phyloP scores from a whole-genome alignment of 192 early-diverging fungal species.

The Bifiguratus adelaidae region DNA sequence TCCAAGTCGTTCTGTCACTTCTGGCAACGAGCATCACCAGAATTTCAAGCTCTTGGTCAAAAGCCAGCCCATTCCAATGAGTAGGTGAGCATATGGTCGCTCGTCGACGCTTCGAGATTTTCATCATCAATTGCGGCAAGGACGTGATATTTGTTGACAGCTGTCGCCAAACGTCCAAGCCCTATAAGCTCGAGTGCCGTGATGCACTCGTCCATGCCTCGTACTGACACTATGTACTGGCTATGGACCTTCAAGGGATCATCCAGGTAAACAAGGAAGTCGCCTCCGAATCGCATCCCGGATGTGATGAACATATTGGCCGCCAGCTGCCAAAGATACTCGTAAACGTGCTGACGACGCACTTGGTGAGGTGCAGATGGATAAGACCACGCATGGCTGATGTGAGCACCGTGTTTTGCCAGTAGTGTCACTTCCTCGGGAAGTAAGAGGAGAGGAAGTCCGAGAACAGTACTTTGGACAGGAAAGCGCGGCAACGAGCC shows the following conservation, averaged over 20 bases:
- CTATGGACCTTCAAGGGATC: conserved; percentile 65
- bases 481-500: conserved; percentile 60
- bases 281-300: conserved; percentile 80
- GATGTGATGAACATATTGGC: conserved; percentile 55
- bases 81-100: conserved; percentile 13
- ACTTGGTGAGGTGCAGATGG: conserved; percentile 21
- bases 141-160: conserved; percentile 60
- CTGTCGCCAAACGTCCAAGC: conserved; percentile 52
- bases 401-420: conserved; percentile 21
- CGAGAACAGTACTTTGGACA: conserved; percentile 67
- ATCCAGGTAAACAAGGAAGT: conserved; percentile 74
- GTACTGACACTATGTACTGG: conserved; percentile 44
- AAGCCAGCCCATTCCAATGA: conserved; percentile 42
- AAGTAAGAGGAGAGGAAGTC: conserved; percentile 58
- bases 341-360: conserved; percentile 37
- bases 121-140: conserved; percentile 35
- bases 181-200: conserved; percentile 41
- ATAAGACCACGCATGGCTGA: conserved; percentile 20
- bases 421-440: conserved; percentile 63
- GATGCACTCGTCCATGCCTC: conserved; percentile 15
- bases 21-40: no score
- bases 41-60: conserved; percentile 3
- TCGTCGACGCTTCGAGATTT: neutral
- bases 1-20: no score
- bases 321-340: conserved; percentile 46